Evolutionary conservation across 441 rosid species (phyloP).

Genomic region (Rhodomyrtus psidioides): DNA sequence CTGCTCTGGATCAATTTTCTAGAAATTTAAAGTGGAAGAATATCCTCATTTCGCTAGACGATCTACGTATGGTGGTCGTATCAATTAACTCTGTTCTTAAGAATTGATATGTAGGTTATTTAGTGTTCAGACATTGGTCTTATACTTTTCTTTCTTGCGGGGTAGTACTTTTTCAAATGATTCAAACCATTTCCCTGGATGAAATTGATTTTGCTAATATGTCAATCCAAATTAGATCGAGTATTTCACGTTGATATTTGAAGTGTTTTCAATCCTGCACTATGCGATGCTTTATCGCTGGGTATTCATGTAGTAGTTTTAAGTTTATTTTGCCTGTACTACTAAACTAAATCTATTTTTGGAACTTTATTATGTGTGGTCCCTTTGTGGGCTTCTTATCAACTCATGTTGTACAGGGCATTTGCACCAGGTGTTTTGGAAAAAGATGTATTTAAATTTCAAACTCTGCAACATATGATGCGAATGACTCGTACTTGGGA

Average conservation of each 20-base stretch:
- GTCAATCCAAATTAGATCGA: not conserved
- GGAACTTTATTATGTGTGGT: not conserved
- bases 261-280: not conserved
- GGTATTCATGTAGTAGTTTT: not conserved
- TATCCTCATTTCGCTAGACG: not conserved
- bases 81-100: not conserved
- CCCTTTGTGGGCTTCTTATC: not conserved
- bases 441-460: conserved; percentile 67
- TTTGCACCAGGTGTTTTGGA: conserved; percentile 82
- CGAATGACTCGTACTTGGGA: conserved; percentile 93
- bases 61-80: not conserved
- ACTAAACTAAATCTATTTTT: no score
- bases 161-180: not conserved
- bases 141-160: not conserved
- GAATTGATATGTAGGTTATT: not conserved
- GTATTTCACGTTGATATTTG: not conserved
- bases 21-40: not conserved
- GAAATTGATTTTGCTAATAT: not conserved
- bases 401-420: conserved; percentile 48
- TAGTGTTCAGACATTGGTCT: not conserved
- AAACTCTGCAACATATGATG: conserved; percentile 80
- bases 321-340: not conserved
- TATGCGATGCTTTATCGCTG: no score
- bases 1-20: not conserved
- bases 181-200: not conserved